Base-by-base conservation (phyloP, 2,329 filamentous ascomycete genomes). In the Trichoderma simmonsii region DNA sequence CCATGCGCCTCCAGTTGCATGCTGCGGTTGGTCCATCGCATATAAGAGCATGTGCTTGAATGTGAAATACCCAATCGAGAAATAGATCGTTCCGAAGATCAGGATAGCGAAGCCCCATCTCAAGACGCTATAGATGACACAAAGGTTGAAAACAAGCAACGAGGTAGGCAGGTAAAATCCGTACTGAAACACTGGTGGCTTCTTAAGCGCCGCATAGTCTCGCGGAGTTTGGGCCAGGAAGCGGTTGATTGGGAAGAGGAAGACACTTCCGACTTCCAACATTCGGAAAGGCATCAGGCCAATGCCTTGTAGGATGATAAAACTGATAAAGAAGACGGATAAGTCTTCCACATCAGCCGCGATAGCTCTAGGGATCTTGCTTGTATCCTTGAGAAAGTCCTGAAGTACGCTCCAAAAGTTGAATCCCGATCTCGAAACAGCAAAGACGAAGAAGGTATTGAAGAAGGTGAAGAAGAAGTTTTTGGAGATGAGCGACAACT, bases 391-490 rank as follows among this genome's bases (percentile, higher is more conserved):
- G 70, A 97, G 86, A 11, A 91, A 89, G 62, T 95, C 88, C 69
- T 89, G 89, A 61, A 98, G 86, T 67, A 92, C 88, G 39, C 86
- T 85, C 81, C 90, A 90, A 78, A 97, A 93, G 69, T 91, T 89
- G 51, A 92, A 90, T 82, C 93, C 93, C 5, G 94, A 94, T 69
- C 92, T 93, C 60, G 97, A 93, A 30, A 96, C 88, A 1, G 95
- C 97, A 80, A 98, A 98, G 59, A 98, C 89, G 65, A 98, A 88
- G 82, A 99, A 99, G 71, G 98, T 93, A 82, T 99, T 99, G 88
- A 99, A 98, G 82, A 99, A 99, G 11, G 93, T 95, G 80, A 99
- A 99, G 86, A 98, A 97, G 83, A 98, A 99, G 82, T 98, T 99
- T 84, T 99, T 99, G 69, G 94, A 97, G 75, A 99, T 95, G 59